These are phyloP conservation scores for Kuraishia ogatae DNA, from an alignment of 805 yeast genomes.

Conservation along the genomic window DNA sequence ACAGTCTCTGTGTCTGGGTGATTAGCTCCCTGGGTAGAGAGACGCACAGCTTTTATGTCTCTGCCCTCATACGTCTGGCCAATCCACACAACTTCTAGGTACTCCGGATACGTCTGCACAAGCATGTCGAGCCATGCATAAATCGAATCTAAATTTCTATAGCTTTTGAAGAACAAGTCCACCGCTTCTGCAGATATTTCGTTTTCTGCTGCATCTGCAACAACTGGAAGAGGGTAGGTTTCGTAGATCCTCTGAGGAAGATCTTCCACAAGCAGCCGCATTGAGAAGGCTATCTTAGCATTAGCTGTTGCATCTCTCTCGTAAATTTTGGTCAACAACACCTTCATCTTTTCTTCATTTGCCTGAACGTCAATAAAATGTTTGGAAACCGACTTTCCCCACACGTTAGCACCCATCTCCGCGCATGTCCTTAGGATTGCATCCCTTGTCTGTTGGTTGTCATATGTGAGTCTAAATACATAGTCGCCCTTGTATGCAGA, in stretches of 20 bases:
- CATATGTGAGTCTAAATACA: constrained; percentile 35
- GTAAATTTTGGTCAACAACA: constrained; percentile 10
- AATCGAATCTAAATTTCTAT: constrained; percentile 58
- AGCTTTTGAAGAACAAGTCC: constrained; percentile 63
- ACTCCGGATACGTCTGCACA: constrained; percentile 51
- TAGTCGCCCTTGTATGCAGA: constrained; percentile 29
- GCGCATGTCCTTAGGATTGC: constrained; percentile 11
- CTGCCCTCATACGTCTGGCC: constrained; percentile 77
- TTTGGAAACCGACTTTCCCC: constrained; percentile 37
- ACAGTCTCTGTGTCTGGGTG: constrained; percentile 43
- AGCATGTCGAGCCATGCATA: constrained; percentile 64
- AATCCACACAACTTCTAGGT: constrained; percentile 54
- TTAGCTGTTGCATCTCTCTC: constrained; percentile 5
- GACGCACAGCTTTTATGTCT: constrained; percentile 56
- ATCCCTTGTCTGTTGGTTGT: constrained; percentile 11
- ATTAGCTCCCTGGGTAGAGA: constrained; percentile 35
- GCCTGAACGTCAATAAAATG: constrained; percentile 39
- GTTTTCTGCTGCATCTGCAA: constrained; percentile 1
- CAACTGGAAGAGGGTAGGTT: constrained; percentile 32
- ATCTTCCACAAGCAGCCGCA: constrained; percentile 43
- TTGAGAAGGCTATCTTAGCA: constrained; percentile 12
- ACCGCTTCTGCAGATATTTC: constrained; percentile 15
- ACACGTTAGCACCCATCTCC: constrained; percentile 20
- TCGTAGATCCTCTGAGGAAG: constrained; percentile 49
- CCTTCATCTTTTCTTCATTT: constrained; percentile 11